Evolutionary conservation across 495 filamentous ascomycete species (phyloP).

Genomic region (Daldinia caldariorum): DNA sequence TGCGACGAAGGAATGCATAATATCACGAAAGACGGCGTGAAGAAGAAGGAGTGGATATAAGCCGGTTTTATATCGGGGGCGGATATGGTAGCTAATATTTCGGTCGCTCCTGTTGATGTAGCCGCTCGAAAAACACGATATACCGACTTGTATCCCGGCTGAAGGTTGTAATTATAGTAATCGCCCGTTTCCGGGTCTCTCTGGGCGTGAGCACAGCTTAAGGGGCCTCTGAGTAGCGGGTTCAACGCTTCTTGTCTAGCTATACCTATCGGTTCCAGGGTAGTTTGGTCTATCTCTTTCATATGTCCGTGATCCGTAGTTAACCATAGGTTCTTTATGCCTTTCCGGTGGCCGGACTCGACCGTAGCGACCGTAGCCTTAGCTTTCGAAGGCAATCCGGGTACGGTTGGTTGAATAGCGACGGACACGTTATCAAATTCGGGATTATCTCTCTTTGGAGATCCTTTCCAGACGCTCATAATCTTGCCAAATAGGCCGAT

Average conservation of each 20-base stretch:
- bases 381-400: constrained; percentile 51
- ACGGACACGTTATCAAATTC: constrained; percentile 66
- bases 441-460: constrained; percentile 33
- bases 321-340: constrained; percentile 62
- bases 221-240: constrained; percentile 69
- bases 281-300: constrained; percentile 71
- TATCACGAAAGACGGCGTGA: constrained; percentile 71
- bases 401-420: constrained; percentile 67
- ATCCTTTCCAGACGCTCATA: constrained; percentile 61
- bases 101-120: constrained; percentile 68
- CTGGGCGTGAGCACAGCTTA: constrained; percentile 74
- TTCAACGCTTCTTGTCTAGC: constrained; percentile 68
- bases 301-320: constrained; percentile 68
- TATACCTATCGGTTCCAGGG: constrained; percentile 73
- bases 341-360: constrained; percentile 41
- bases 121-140: constrained; percentile 75
- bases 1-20: constrained; percentile 69
- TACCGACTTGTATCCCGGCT: constrained; percentile 45
- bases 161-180: constrained; percentile 81
- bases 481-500: constrained; percentile 72
- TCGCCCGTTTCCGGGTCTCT: constrained; percentile 76
- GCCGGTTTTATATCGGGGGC: constrained; percentile 58
- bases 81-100: constrained; percentile 73
- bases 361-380: constrained; percentile 32
- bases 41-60: constrained; percentile 79